Evolutionary conservation across 345 rosid genomes (phyloP).

Genomic region (Balakata baccata): DNA sequence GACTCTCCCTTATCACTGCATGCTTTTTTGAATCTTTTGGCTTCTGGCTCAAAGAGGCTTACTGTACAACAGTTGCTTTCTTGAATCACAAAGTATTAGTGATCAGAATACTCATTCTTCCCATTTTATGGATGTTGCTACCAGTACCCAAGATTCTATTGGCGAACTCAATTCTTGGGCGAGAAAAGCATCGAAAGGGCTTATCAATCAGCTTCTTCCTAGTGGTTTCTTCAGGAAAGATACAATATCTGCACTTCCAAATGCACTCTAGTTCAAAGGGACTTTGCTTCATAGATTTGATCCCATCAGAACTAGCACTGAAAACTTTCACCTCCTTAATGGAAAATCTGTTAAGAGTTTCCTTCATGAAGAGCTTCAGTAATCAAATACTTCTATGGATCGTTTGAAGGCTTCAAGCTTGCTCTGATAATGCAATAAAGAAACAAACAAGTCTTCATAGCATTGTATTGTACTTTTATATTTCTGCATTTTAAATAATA

Average conservation of each 20-base stretch:
- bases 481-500: too few species aligned
- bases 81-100: too few species aligned
- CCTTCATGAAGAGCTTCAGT: conserved; percentile 7
- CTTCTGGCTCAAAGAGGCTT: too few species aligned
- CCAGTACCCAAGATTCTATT: too few species aligned
- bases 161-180: background rate
- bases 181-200: background rate
- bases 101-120: too few species aligned
- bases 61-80: too few species aligned
- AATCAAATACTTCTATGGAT: background rate
- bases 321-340: conserved; percentile 6
- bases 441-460: too few species aligned
- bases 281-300: background rate
- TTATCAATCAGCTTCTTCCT: background rate
- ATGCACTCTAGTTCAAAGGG: conserved; percentile 8
- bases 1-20: too few species aligned
- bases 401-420: conserved; percentile 13
- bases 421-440: too few species aligned
- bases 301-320: background rate
- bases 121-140: too few species aligned
- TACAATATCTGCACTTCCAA: conserved; percentile 5
- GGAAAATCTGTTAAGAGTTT: conserved; percentile 14
- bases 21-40: too few species aligned
- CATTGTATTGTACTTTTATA: too few species aligned
- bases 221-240: background rate